Percentiles rank a stretch among this genome's conserved stretches.
Conservation (phyloP, 441 rosid genomes). For the Corymbia calophylla region DNA sequence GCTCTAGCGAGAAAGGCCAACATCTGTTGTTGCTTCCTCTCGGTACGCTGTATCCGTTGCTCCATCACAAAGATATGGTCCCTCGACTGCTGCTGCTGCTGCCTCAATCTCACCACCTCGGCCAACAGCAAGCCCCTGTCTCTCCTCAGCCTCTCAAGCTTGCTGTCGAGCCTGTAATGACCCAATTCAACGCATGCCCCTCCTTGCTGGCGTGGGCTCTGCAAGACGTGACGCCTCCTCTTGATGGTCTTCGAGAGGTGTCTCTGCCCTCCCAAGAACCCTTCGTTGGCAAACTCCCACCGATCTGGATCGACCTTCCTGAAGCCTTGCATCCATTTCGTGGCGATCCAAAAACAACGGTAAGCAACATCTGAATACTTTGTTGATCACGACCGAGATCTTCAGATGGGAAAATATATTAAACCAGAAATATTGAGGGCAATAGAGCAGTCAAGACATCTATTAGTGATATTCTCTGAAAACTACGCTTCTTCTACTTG, state of each 20-base stretch:
- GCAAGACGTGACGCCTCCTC: slow-evolving; percentile 2
- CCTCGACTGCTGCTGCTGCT: background rate
- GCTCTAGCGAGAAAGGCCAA: slow-evolving; percentile 1
- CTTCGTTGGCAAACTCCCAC: slow-evolving; percentile 10
- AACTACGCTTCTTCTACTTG: too few relatives aligned
- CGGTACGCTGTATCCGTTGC: background rate
- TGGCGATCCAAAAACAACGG: background rate
- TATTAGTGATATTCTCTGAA: too few relatives aligned
- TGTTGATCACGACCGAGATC: too few relatives aligned
- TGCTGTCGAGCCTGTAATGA: background rate
- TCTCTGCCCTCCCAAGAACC: slow-evolving; percentile 6
- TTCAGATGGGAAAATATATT: too few relatives aligned
- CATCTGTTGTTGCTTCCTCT: slow-evolving; percentile 10
- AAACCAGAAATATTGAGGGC: too few relatives aligned
- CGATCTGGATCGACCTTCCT: slow-evolving; percentile 7
- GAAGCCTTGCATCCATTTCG: slow-evolving; percentile 1
- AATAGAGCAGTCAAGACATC: too few relatives aligned
- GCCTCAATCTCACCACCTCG: background rate
- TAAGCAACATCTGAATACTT: background rate
- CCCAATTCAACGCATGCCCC: background rate
- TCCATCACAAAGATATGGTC: background rate
- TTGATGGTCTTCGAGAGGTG: slow-evolving; percentile 10
- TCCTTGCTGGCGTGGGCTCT: background rate
- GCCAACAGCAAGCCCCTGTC: background rate
- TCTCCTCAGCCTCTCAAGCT: background rate